Conservation (phyloP, 192 early-diverging fungal species). For the Umbelopsis isabellina region DNA sequence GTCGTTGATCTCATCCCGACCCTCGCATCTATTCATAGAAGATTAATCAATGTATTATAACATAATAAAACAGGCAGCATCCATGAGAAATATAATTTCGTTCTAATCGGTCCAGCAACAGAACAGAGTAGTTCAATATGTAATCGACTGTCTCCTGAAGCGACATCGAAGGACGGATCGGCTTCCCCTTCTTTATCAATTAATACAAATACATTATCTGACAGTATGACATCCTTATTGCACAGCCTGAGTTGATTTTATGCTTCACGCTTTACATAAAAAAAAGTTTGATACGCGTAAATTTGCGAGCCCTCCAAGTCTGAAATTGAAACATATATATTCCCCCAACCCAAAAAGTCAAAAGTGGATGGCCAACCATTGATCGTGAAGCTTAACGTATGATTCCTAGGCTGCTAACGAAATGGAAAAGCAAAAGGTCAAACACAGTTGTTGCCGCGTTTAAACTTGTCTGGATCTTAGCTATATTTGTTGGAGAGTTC, state of each 20-base stretch:
- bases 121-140: too few species aligned
- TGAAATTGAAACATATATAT: neutral
- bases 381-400: neutral
- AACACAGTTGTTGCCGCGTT: slow-evolving; percentile 2
- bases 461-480: slow-evolving; percentile 21
- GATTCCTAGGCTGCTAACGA: slow-evolving; percentile 5
- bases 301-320: neutral
- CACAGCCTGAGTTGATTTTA: too few species aligned
- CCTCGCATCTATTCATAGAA: slow-evolving; percentile 17
- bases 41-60: slow-evolving; percentile 15
- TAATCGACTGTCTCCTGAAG: too few species aligned
- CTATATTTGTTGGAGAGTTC: slow-evolving; percentile 23
- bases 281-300: too few species aligned
- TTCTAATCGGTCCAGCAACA: neutral
- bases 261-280: too few species aligned
- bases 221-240: too few species aligned
- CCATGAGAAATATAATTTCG: neutral
- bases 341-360: neutral
- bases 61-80: neutral
- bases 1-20: slow-evolving; percentile 12
- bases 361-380: neutral
- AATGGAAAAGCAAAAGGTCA: slow-evolving; percentile 14
- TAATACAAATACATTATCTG: too few species aligned
- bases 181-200: too few species aligned
- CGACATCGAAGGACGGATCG: too few species aligned